phyloP scores from a whole-genome alignment of 495 filamentous ascomycete species.

The Friedmanniomyces simplex region DNA sequence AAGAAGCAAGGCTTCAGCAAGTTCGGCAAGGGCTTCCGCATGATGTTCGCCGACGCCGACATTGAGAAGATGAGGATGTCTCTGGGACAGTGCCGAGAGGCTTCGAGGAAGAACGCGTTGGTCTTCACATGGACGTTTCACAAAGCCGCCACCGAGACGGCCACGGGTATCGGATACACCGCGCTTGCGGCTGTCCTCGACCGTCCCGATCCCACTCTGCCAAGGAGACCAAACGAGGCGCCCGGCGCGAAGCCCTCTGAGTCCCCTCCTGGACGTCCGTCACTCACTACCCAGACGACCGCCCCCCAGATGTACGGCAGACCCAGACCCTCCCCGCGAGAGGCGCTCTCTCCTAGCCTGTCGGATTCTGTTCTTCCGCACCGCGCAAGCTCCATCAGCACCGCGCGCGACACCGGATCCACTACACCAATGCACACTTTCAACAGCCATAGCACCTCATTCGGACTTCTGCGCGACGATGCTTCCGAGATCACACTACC shows the following conservation, averaged over 20 bases:
- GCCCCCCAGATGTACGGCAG: background rate
- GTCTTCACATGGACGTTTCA: conserved; percentile 39
- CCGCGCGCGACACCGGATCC: background rate
- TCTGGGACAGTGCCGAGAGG: conserved; percentile 29
- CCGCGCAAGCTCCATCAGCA: background rate
- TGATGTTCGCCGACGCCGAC: conserved; percentile 40
- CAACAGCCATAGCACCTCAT: background rate
- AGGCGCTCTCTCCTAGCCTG: background rate
- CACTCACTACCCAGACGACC: no score
- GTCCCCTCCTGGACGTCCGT: no score
- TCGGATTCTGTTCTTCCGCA: background rate
- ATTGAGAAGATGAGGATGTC: conserved; percentile 35
- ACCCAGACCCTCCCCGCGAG: background rate
- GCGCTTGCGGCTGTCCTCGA: conserved; percentile 39
- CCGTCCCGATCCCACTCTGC: conserved; percentile 24
- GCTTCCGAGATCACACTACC: conserved; percentile 2
- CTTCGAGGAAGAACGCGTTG: conserved; percentile 35
- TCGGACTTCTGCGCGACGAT: background rate
- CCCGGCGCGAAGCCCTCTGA: no score
- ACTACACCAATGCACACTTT: no score
- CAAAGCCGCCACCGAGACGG: conserved; percentile 32
- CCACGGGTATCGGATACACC: conserved; percentile 39
- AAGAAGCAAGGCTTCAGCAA: conserved; percentile 33
- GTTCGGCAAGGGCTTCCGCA: conserved; percentile 37
- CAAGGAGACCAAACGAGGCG: background rate